phyloP scores from a whole-genome alignment of 345 rosid species.

The Melaleuca quinquenervia region DNA sequence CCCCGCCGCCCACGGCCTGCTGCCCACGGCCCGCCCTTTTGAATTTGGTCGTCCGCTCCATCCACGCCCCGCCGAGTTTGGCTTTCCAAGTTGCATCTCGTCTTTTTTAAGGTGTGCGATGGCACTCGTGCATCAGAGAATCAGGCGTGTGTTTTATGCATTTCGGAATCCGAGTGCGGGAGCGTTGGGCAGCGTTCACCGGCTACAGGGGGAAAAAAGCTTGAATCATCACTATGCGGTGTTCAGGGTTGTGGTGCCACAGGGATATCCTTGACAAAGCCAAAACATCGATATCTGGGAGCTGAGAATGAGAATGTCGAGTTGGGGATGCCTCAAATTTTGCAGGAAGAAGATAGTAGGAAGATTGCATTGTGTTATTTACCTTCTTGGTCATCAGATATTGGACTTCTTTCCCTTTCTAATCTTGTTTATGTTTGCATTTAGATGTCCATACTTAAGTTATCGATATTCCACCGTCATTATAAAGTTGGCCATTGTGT shows the following conservation, averaged over 20 bases:
- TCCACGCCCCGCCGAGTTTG: no score
- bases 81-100: neutral
- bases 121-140: conserved; percentile 85
- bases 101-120: conserved; percentile 61
- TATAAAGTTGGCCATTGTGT: neutral
- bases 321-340: neutral
- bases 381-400: neutral
- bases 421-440: neutral
- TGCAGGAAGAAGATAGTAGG: neutral
- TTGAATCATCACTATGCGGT: conserved; percentile 93
- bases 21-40: no score
- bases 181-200: conserved; percentile 62
- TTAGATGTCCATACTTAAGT: neutral
- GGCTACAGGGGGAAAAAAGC: conserved; percentile 83
- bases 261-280: neutral
- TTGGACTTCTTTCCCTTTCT: neutral
- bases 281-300: neutral
- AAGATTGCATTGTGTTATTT: neutral
- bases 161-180: conserved; percentile 60
- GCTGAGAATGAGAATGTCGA: neutral
- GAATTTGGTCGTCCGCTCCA: no score
- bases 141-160: conserved; percentile 68
- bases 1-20: no score
- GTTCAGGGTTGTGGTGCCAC: conserved; percentile 57
- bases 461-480: neutral